Conservation (phyloP, 2,329 filamentous ascomycete species). For the Monilinia fructicola region DNA sequence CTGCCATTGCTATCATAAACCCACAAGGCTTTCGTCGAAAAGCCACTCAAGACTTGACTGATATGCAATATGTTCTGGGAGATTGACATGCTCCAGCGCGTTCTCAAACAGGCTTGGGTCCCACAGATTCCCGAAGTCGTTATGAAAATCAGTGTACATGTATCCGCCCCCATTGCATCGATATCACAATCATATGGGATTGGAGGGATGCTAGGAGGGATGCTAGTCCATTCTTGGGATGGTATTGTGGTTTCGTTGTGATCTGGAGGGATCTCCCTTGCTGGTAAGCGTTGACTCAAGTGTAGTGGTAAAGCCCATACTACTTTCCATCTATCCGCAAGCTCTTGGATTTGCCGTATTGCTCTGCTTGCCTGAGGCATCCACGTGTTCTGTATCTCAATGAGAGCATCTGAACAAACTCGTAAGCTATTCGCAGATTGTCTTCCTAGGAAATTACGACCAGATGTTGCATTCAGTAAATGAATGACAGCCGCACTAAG, state of each 20-base stretch:
- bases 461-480: conserved; percentile 4
- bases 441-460: conserved; percentile 7
- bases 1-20: neutral
- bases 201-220: neutral
- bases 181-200: neutral
- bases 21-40: neutral
- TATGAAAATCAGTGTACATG: neutral
- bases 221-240: no score
- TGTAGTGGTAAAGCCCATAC: neutral
- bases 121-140: neutral
- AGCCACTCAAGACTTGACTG: conserved; percentile 16
- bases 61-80: neutral
- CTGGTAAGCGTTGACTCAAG: neutral
- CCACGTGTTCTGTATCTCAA: conserved; percentile 5
- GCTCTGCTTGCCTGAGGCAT: conserved; percentile 9
- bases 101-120: conserved; percentile 10
- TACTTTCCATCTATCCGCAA: conserved; percentile 4
- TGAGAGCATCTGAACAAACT: neutral
- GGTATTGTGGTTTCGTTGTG: neutral
- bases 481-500: conserved; percentile 7
- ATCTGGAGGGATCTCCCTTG: neutral
- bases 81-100: conserved; percentile 10
- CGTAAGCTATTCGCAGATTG: conserved; percentile 9
- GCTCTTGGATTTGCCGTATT: conserved; percentile 9
- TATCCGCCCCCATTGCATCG: neutral